Evolutionary conservation across 2,329 filamentous ascomycete genomes (phyloP).

Genomic region (Diaporthe ilicicola): DNA sequence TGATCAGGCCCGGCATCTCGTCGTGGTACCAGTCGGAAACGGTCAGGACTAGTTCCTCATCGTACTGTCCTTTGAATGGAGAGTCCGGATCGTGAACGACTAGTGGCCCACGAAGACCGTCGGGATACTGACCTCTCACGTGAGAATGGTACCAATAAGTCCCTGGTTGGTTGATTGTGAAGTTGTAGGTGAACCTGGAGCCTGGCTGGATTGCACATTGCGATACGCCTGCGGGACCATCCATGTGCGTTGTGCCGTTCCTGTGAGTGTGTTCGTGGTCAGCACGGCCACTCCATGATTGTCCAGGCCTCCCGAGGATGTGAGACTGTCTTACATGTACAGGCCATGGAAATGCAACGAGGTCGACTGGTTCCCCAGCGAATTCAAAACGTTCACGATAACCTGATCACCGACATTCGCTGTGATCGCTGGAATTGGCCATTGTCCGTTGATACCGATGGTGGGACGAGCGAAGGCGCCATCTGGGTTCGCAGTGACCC

Average conservation of each 20-base stretch:
- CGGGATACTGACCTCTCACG: constrained; percentile 72
- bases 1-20: constrained; percentile 56
- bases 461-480: constrained; percentile 5
- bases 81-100: constrained; percentile 69
- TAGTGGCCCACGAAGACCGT: constrained; percentile 71
- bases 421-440: constrained; percentile 21
- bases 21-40: constrained; percentile 78
- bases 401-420: constrained; percentile 26
- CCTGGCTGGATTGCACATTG: constrained; percentile 75
- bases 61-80: constrained; percentile 65
- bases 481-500: constrained; percentile 25
- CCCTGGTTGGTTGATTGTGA: constrained; percentile 73
- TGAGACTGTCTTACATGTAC: constrained; percentile 8
- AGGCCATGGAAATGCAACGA: constrained; percentile 29
- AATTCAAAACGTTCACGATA: constrained; percentile 20
- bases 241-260: constrained; percentile 74
- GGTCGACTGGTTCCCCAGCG: constrained; percentile 23
- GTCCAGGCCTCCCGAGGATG: not conserved
- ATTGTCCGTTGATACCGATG: constrained; percentile 24
- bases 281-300: not conserved
- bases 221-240: constrained; percentile 71
- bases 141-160: constrained; percentile 86
- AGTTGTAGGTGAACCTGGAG: constrained; percentile 73
- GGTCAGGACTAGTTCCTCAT: constrained; percentile 71
- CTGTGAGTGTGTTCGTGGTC: not conserved